Evolutionary conservation across 352 stramenopile species (phyloP).

Genomic region (Phytophthora capsici): DNA sequence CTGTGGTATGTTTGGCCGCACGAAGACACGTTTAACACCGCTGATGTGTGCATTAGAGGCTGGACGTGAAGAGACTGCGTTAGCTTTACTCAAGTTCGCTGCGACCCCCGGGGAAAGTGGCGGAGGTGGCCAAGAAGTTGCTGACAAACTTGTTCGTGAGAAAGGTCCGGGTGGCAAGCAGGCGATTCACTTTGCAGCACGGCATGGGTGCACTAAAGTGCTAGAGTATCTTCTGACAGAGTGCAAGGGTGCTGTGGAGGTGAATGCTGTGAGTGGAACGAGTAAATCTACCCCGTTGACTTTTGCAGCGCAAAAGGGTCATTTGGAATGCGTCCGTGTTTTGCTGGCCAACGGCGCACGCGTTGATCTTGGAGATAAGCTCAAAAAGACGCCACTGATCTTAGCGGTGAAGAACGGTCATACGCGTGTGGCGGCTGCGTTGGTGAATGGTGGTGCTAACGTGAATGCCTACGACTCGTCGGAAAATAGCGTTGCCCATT

Average conservation of each 20-base stretch:
- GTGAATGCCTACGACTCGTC: constrained; percentile 81
- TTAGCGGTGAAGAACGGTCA: constrained; percentile 82
- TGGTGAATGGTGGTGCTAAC: constrained; percentile 77
- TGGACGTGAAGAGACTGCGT: constrained; percentile 58
- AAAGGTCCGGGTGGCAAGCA: constrained; percentile 63
- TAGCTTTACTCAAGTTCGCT: constrained; percentile 55
- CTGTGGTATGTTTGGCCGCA: constrained; percentile 61
- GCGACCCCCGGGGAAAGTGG: constrained; percentile 32
- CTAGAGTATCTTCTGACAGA: constrained; percentile 56
- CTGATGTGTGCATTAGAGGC: constrained; percentile 62
- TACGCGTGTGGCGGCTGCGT: constrained; percentile 48
- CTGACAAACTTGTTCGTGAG: constrained; percentile 48
- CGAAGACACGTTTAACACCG: constrained; percentile 67
- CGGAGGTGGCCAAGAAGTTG: constrained; percentile 49
- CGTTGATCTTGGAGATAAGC: constrained; percentile 70
- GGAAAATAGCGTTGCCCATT: constrained; percentile 79
- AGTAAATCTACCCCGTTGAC: constrained; percentile 67
- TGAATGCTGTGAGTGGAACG: constrained; percentile 48
- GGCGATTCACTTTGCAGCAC: constrained; percentile 64
- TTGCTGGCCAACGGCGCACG: constrained; percentile 63
- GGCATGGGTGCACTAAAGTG: constrained; percentile 47
- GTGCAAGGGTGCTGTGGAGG: constrained; percentile 46
- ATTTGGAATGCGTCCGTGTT: constrained; percentile 60
- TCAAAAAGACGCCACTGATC: constrained; percentile 83
- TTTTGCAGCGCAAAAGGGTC: constrained; percentile 63